Conservation (phyloP, 2,329 filamentous ascomycete genomes). For the Gyromitra esculenta region DNA sequence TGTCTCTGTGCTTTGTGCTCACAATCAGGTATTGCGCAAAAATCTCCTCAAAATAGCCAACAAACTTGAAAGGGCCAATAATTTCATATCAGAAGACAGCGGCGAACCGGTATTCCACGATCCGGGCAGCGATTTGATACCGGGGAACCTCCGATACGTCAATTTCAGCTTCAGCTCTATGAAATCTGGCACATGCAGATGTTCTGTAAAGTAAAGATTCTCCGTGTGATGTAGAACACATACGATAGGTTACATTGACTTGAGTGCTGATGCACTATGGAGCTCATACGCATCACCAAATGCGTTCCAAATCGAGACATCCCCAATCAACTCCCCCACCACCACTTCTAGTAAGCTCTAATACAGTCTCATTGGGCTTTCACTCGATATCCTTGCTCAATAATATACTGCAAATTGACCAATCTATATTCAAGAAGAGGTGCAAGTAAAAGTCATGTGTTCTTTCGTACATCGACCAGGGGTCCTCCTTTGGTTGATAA, state of each 20-base stretch:
- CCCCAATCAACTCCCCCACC: conserved; percentile 43
- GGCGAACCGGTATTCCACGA: conserved; percentile 38
- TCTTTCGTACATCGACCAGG: conserved; percentile 47
- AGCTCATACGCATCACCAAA: conserved; percentile 46
- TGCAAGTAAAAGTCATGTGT: conserved; percentile 47
- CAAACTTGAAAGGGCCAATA: conserved; percentile 32
- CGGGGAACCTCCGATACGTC: conserved; percentile 40
- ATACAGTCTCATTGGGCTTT: conserved; percentile 41
- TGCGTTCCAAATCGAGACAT: conserved; percentile 48
- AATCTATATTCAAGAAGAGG: conserved; percentile 43
- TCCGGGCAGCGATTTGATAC: conserved; percentile 33
- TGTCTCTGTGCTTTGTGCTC: not conserved
- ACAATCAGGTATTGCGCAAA: conserved; percentile 10
- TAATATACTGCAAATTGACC: conserved; percentile 45
- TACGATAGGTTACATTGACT: conserved; percentile 53
- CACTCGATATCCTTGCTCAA: conserved; percentile 42
- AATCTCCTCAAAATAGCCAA: conserved; percentile 19
- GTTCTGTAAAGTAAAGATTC: conserved; percentile 25
- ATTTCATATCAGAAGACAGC: conserved; percentile 14
- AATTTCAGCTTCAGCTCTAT: conserved; percentile 45
- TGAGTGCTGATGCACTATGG: conserved; percentile 45
- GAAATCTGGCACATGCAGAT: conserved; percentile 42
- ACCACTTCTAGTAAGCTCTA: conserved; percentile 34
- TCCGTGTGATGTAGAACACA: conserved; percentile 45
- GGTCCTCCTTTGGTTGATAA: conserved; percentile 48